Percentiles rank a stretch among this genome's conserved stretches.
phyloP scores from a whole-genome alignment of 805 yeast species.

The Starmerella floris region DNA sequence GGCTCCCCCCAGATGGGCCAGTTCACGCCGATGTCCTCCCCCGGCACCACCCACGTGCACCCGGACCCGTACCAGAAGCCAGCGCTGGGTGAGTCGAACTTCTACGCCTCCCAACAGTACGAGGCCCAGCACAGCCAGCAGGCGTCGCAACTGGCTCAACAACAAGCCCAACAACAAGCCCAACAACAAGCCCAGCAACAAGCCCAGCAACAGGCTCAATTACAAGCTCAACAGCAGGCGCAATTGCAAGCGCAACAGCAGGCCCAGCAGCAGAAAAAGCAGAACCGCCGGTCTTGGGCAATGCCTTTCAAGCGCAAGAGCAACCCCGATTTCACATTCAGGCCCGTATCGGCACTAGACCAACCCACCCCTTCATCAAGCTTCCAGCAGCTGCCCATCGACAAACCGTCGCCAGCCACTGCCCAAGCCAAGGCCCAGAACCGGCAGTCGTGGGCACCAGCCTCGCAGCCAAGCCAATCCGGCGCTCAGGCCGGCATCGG shows the following conservation, averaged over 20 bases:
- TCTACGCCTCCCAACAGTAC: not conserved
- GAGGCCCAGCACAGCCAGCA: not conserved
- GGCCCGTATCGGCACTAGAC: slow-evolving; percentile 2
- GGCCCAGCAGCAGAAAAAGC: not conserved
- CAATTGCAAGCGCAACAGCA: not conserved
- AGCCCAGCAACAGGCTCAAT: not conserved
- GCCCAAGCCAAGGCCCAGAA: not conserved
- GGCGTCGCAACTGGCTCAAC: not conserved
- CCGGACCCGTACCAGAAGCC: not conserved
- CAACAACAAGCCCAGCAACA: not conserved
- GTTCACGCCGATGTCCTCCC: slow-evolving; percentile 9
- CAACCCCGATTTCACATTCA: not conserved
- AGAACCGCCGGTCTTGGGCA: slow-evolving; percentile 31
- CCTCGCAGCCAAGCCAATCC: not conserved
- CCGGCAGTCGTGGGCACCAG: slow-evolving; percentile 1
- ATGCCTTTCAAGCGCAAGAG: slow-evolving; percentile 32
- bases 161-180: too few species aligned
- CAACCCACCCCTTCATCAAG: slow-evolving; percentile 2
- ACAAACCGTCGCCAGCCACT: not conserved
- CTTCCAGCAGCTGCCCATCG: not conserved
- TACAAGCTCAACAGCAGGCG: not conserved
- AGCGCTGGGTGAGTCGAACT: too few species aligned
- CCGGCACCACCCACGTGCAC: not conserved
- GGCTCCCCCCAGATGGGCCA: not conserved
- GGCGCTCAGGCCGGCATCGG: not conserved